Conservation (phyloP, 2,329 filamentous ascomycete genomes). For the Cadophora sp. region DNA sequence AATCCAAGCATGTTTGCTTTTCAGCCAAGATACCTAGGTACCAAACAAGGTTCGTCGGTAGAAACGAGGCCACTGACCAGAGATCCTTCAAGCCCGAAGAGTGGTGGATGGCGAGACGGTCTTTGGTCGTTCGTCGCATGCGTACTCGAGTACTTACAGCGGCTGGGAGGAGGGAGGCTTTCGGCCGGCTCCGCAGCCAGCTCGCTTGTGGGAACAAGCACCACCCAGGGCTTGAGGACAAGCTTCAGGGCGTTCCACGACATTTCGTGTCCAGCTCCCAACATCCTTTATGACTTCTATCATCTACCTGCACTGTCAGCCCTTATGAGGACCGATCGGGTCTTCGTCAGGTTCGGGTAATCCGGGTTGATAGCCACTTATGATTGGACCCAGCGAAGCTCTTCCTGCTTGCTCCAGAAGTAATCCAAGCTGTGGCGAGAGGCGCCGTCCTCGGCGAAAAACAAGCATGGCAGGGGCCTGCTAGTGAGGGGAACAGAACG, state of each 20-base stretch:
- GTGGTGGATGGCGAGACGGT: no score
- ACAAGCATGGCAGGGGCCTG: slow-evolving; percentile 7
- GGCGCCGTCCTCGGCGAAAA: slow-evolving; percentile 6
- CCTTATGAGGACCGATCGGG: background rate
- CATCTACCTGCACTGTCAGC: background rate
- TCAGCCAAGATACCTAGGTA: no score
- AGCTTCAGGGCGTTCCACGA: slow-evolving; percentile 4
- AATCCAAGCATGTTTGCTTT: no score
- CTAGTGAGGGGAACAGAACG: slow-evolving; percentile 12
- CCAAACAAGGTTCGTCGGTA: no score
- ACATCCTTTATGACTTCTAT: background rate
- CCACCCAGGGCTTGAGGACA: background rate
- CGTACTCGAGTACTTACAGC: no score
- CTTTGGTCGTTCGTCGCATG: no score
- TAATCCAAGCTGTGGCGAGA: background rate
- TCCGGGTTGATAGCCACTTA: background rate
- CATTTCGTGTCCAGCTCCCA: background rate
- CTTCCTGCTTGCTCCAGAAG: background rate
- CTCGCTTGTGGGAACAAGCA: slow-evolving; percentile 6
- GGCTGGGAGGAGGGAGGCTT: background rate
- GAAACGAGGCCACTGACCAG: no score
- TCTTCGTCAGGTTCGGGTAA: background rate
- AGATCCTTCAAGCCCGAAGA: no score
- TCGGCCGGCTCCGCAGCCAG: slow-evolving; percentile 7
- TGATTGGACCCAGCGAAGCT: background rate